These are phyloP conservation scores for Erysimum cheiranthoides DNA, from an alignment of 345 rosid species.

Conservation along the genomic window DNA sequence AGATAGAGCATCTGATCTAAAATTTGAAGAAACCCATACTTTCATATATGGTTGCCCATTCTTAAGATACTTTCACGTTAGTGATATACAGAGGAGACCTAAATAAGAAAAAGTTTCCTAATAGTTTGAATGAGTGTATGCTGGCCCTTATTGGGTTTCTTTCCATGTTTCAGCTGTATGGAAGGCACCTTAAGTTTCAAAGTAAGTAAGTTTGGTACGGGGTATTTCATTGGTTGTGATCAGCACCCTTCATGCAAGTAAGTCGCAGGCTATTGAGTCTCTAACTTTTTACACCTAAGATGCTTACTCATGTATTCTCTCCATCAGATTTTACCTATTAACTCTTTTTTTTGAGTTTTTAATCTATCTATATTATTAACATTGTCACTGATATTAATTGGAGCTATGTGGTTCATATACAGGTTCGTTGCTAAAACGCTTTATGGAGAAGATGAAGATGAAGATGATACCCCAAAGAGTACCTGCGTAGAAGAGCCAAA, in stretches of 20 bases:
- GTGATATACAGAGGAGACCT: constrained; percentile 9
- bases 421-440: constrained; percentile 92
- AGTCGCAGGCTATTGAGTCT: constrained; percentile 48
- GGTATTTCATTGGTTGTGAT: constrained; percentile 94
- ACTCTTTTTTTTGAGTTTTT: neutral
- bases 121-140: constrained; percentile 21
- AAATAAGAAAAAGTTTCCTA: constrained; percentile 1
- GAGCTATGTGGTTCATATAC: constrained; percentile 38
- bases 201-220: constrained; percentile 83
- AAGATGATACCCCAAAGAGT: constrained; percentile 56
- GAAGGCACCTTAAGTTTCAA: constrained; percentile 87
- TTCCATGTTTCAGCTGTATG: constrained; percentile 68
- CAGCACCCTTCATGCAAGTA: constrained; percentile 95
- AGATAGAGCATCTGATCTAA: constrained; percentile 8
- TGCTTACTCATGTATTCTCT: constrained; percentile 14
- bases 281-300: neutral
- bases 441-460: constrained; percentile 82
- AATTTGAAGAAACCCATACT: constrained; percentile 9
- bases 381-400: constrained; percentile 19
- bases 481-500: constrained; percentile 76
- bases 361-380: neutral
- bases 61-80: constrained; percentile 9
- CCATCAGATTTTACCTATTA: constrained; percentile 1
- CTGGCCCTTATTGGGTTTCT: constrained; percentile 19
- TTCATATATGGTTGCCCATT: constrained; percentile 9